phyloP scores from a whole-genome alignment of 768 basidiomycete genomes.

The Hydnum rufescens region DNA sequence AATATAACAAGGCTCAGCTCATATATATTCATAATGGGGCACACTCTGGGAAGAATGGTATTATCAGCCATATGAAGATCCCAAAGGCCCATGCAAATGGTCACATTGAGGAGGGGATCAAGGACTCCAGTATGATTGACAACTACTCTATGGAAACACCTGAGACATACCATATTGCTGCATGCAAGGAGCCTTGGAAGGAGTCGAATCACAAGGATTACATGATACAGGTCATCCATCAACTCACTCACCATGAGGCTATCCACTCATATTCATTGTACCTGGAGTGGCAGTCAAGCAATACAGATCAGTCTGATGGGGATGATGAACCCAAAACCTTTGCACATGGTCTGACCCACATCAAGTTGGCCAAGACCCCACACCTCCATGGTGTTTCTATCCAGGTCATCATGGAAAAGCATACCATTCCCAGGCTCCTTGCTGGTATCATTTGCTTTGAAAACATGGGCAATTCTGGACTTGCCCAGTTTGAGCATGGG shows the following conservation, averaged over 20 bases:
- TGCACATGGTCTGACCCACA: no score
- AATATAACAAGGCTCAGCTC: slow-evolving; percentile 22
- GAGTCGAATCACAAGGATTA: not conserved
- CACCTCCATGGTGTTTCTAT: no score
- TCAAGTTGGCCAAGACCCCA: no score
- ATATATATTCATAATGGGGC: slow-evolving; percentile 21
- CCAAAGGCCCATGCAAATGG: slow-evolving; percentile 23
- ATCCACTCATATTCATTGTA: not conserved
- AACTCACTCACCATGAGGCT: slow-evolving; percentile 1
- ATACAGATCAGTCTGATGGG: no score
- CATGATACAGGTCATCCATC: slow-evolving; percentile 3
- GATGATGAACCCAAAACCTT: no score
- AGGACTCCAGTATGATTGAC: slow-evolving; percentile 20
- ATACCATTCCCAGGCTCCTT: no score
- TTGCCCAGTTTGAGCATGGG: no score
- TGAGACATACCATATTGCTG: slow-evolving; percentile 19
- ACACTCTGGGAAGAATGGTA: slow-evolving; percentile 8
- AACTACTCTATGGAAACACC: slow-evolving; percentile 24
- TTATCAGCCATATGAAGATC: slow-evolving; percentile 25
- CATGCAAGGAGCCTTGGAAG: not conserved
- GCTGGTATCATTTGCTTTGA: no score
- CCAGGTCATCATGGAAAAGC: no score
- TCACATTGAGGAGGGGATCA: slow-evolving; percentile 21
- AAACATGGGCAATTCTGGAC: no score
- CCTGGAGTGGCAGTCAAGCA: not conserved